Percentiles rank a stretch among this genome's conserved stretches.
phyloP scores from a whole-genome alignment of 768 basidiomycete species.

The Mycena olivaceomarginata region DNA sequence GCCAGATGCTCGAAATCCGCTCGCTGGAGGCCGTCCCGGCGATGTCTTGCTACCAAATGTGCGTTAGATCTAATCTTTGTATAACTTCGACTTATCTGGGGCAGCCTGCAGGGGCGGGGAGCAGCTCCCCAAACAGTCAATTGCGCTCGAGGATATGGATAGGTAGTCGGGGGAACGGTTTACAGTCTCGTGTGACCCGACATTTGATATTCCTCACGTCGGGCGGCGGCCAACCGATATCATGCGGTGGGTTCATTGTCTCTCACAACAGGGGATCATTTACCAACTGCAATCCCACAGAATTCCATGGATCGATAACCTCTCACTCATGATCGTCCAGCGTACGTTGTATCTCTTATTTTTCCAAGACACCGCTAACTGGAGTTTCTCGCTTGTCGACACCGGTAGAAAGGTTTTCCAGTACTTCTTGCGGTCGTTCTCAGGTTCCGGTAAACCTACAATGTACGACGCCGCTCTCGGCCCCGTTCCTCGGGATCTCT shows the following conservation, averaged over 20 bases:
- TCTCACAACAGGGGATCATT: neutral
- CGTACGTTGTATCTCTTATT: conserved; percentile 30
- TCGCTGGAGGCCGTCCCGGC: too few species aligned
- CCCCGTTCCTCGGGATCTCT: neutral
- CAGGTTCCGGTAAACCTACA: neutral
- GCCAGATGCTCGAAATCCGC: too few species aligned
- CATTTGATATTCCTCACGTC: conserved; percentile 11
- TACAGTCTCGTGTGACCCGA: conserved; percentile 25
- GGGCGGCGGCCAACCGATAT: conserved; percentile 32
- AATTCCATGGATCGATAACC: conserved; percentile 33
- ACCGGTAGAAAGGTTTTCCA: conserved; percentile 16
- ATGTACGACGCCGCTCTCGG: conserved; percentile 19
- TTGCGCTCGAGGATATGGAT: too few species aligned
- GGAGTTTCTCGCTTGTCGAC: conserved; percentile 24
- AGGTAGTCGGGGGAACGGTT: conserved; percentile 32
- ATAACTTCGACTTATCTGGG: too few species aligned
- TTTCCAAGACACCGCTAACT: conserved; percentile 5
- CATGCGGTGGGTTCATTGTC: conserved; percentile 2
- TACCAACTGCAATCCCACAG: neutral
- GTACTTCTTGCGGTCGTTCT: conserved; percentile 28
- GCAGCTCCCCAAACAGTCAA: too few species aligned
- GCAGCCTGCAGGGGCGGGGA: too few species aligned
- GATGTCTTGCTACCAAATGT: too few species aligned
- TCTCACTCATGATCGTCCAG: conserved; percentile 31
- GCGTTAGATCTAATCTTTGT: too few species aligned